phyloP scores from a whole-genome alignment of 495 filamentous ascomycete genomes.

The Cairneyella variabilis region DNA sequence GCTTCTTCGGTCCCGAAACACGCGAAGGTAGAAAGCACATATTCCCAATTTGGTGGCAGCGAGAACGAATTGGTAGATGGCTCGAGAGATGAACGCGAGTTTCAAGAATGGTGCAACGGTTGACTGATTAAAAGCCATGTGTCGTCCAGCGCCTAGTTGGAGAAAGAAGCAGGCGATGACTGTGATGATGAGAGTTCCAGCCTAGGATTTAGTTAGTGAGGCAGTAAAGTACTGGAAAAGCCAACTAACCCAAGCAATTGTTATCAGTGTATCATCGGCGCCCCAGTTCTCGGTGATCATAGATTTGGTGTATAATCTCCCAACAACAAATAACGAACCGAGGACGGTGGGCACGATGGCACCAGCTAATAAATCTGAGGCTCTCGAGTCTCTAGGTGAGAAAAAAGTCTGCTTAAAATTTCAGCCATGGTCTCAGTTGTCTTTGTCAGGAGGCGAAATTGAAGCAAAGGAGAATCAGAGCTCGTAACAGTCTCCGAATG shows the following conservation, averaged over 20 bases:
- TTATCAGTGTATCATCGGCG: neutral
- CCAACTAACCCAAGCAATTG: neutral
- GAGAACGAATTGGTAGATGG: slow-evolving; percentile 9
- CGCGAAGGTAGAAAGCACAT: slow-evolving; percentile 9
- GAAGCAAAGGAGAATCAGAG: too few species aligned
- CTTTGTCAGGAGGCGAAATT: too few species aligned
- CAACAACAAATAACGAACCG: too few species aligned
- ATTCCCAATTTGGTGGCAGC: slow-evolving; percentile 7
- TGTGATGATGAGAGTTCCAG: neutral
- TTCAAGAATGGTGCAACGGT: neutral
- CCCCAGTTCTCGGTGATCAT: neutral
- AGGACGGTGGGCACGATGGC: too few species aligned
- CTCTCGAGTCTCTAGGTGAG: too few species aligned
- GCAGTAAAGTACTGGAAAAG: neutral
- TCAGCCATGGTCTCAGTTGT: too few species aligned
- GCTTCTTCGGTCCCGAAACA: slow-evolving; percentile 5
- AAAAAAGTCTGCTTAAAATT: too few species aligned
- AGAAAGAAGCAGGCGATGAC: neutral
- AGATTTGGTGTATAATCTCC: too few species aligned
- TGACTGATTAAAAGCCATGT: neutral
- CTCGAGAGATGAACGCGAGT: slow-evolving; percentile 2
- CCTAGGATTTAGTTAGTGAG: neutral
- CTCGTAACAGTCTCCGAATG: too few species aligned
- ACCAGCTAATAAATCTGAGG: too few species aligned
- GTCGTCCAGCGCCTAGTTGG: neutral